Conservation (phyloP, 495 filamentous ascomycete species). For the Xylaria telfairii region DNA sequence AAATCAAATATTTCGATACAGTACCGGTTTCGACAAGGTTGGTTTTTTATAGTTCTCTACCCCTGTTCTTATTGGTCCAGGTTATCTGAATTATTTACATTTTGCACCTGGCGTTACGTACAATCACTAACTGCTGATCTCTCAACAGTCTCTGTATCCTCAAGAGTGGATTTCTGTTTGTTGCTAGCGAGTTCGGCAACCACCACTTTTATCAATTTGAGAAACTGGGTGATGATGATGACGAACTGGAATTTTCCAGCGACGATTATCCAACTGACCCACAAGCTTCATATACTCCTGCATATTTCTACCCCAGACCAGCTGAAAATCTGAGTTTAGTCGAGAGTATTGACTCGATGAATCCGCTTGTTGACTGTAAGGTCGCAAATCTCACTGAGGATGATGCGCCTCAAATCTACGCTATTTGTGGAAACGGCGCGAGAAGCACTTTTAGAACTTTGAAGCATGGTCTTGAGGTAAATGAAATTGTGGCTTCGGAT, state of each 20-base stretch:
- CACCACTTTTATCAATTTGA: constrained; percentile 97
- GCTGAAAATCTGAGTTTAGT: constrained; percentile 84
- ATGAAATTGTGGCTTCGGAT: constrained; percentile 91
- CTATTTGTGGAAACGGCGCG: constrained; percentile 85
- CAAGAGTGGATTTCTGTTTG: constrained; percentile 94
- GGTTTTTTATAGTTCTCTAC: neutral
- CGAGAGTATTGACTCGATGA: constrained; percentile 86
- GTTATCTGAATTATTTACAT: neutral
- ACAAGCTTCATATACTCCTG: constrained; percentile 68
- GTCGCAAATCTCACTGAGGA: constrained; percentile 87
- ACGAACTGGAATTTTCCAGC: constrained; percentile 84
- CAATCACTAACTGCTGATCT: neutral
- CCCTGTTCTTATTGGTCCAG: neutral
- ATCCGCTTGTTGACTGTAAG: constrained; percentile 88
- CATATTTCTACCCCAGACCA: constrained; percentile 82
- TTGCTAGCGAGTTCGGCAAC: constrained; percentile 90
- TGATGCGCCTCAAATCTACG: constrained; percentile 96
- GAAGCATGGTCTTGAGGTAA: constrained; percentile 90
- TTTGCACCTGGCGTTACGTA: neutral
- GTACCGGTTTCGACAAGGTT: constrained; percentile 75
- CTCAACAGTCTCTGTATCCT: constrained; percentile 76
- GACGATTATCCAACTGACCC: constrained; percentile 81
- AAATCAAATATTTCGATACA: constrained; percentile 98
- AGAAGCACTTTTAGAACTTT: constrained; percentile 88
- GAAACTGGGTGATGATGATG: constrained; percentile 94